These are phyloP conservation scores for Cercospora janseana DNA, from an alignment of 2,329 filamentous ascomycete species.

Conservation along the genomic window DNA sequence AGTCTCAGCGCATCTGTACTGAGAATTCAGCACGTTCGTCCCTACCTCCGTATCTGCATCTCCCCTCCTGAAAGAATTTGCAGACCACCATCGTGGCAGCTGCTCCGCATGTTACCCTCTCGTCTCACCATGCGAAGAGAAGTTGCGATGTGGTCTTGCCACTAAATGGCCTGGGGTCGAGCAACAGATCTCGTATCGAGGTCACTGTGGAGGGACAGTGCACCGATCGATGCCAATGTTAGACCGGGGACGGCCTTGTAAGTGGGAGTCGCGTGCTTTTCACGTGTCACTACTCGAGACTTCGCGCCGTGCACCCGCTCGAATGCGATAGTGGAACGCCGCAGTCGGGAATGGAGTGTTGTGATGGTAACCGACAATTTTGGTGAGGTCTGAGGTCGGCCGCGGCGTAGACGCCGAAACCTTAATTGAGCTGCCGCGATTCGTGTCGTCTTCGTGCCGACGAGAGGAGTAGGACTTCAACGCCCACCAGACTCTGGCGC, in stretches of 20 bases:
- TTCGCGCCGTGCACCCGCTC: not conserved
- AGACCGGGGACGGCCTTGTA: not conserved
- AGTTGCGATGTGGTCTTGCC: not conserved
- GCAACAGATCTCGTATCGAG: not conserved
- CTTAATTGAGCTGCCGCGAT: not conserved
- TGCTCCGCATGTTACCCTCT: not conserved
- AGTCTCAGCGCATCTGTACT: not conserved
- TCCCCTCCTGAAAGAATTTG: slow-evolving; percentile 63
- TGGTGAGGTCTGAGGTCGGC: not conserved
- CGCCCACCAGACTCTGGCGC: too few relatives aligned
- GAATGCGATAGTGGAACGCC: not conserved
- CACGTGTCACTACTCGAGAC: not conserved
- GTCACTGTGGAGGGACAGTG: not conserved
- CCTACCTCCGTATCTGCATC: slow-evolving; percentile 64
- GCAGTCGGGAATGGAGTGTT: not conserved
- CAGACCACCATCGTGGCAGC: slow-evolving; percentile 47
- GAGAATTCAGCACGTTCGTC: not conserved
- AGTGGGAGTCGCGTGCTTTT: not conserved
- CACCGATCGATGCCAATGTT: not conserved
- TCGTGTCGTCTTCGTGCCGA: not conserved
- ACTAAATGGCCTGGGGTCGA: not conserved
- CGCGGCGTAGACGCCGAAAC: not conserved
- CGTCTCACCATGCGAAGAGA: not conserved
- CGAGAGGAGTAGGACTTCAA: too few relatives aligned
- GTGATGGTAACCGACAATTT: not conserved